A percentile compares a stretch with the other conserved stretches of the same genome.
Conservation (phyloP, 495 filamentous ascomycete species). For the Schizothecium vesticola region DNA sequence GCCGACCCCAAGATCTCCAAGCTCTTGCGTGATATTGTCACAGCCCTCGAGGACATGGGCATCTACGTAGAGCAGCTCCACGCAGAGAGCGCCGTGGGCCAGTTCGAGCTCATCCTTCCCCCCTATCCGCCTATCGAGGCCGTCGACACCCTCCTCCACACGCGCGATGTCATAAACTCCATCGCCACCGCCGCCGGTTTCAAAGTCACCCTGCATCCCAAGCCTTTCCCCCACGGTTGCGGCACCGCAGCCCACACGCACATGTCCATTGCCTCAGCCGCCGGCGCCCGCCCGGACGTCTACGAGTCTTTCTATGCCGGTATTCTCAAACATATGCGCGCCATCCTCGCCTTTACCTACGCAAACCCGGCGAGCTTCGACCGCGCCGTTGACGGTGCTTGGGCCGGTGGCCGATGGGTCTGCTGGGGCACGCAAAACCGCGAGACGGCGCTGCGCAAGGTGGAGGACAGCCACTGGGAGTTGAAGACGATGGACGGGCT, state of each 20-base stretch:
- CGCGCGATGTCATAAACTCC: conserved; percentile 60
- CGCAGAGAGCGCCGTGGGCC: conserved; percentile 65
- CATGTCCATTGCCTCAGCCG: conserved; percentile 51
- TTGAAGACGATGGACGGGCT: conserved; percentile 64
- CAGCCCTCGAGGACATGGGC: conserved; percentile 51
- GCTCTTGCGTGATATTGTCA: conserved; percentile 58
- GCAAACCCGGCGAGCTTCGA: conserved; percentile 56
- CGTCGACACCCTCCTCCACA: conserved; percentile 66
- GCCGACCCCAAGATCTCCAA: conserved; percentile 49
- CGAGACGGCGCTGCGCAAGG: conserved; percentile 60
- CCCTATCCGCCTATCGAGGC: conserved; percentile 60
- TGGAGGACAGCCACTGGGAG: conserved; percentile 63
- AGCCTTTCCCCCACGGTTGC: conserved; percentile 53
- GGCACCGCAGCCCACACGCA: conserved; percentile 67
- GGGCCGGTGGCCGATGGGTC: conserved; percentile 71
- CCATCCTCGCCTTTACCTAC: conserved; percentile 63
- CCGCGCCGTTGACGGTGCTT: conserved; percentile 58
- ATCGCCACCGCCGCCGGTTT: conserved; percentile 54
- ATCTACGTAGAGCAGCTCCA: conserved; percentile 74
- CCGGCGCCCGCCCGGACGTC: conserved; percentile 32
- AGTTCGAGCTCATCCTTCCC: conserved; percentile 76
- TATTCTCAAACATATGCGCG: conserved; percentile 56
- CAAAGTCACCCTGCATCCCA: conserved; percentile 73
- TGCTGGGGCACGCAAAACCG: conserved; percentile 74
- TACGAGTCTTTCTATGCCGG: conserved; percentile 61